Base-by-base conservation (phyloP, 495 filamentous ascomycete species). In the Tuber calosporum region DNA sequence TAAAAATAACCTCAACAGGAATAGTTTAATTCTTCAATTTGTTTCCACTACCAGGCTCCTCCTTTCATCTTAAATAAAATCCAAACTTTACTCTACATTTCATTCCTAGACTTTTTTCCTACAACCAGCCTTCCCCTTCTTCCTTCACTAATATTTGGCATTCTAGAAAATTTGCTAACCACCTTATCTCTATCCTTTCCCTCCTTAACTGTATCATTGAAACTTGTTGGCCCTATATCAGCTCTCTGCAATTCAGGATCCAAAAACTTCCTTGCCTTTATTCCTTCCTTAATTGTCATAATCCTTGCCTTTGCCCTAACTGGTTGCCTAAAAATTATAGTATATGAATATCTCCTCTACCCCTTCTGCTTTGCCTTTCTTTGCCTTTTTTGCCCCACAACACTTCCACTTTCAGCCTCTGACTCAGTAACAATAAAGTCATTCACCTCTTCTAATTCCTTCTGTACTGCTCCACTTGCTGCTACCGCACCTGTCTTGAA, bases 181-280 rank as follows among this genome's bases (percentile, higher is more conserved):
- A 30, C 9, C 2, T 9, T 13, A 3, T 53, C 48, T 8, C 48
- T 26, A 11, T 11, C 9, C 22, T 11, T 53, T 1, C 48, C 48
- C 48, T 73, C 53, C 43, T 30, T 8, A 37, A 69, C 62, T 3
- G 45, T 72, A 66, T 75, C 38, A 39, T 69, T 72, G n/a, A 75
- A 75, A 17, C 66, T 72, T 36, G 34, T 66, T n/a, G 69, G 68
- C 3, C 67, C 70, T 20, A 75, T 69, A 34, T 75, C 74, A 53
- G 74, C 70, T n/a, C 11, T 69, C 0, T 75, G 69, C 9, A 41
- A 67, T 7, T 41, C 11, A 4, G 53, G 43, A 1, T 48, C 20
- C 9, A 39, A 2, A 39, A 5, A 39, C 1, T 39, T 39, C 0
- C 5, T 39, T 38, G 66, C 66, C 48, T 40, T 73, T 19, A 36